A percentile compares a stretch with the other conserved stretches of the same genome.
These are phyloP conservation scores for Phialemoniopsis sp. DNA, from an alignment of 2,329 filamentous ascomycete genomes.

Conservation along the genomic window DNA sequence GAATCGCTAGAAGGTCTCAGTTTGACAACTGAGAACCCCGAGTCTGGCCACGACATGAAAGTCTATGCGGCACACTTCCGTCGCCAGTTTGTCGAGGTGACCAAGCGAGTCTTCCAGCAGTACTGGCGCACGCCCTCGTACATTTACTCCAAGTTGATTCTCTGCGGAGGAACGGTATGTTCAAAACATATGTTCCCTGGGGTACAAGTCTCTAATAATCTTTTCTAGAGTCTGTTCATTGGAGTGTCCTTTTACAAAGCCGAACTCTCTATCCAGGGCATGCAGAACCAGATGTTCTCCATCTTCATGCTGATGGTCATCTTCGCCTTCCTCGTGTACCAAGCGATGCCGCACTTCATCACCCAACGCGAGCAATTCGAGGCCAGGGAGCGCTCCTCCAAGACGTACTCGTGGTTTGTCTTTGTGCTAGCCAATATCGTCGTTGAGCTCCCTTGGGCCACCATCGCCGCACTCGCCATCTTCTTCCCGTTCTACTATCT, in stretches of 20 bases:
- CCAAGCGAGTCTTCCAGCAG: slow-evolving; percentile 66
- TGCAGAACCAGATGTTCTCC: slow-evolving; percentile 63
- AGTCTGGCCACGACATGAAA: background rate
- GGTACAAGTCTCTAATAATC: background rate
- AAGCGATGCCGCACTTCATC: slow-evolving; percentile 65
- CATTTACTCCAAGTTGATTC: slow-evolving; percentile 65
- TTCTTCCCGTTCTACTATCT: slow-evolving; percentile 65
- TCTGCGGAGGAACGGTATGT: slow-evolving; percentile 40
- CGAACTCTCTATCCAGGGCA: slow-evolving; percentile 52
- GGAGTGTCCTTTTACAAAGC: slow-evolving; percentile 61
- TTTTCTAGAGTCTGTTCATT: slow-evolving; percentile 58
- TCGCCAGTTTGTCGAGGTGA: slow-evolving; percentile 56
- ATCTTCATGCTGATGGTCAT: slow-evolving; percentile 64
- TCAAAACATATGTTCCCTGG: background rate
- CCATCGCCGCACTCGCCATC: slow-evolving; percentile 55
- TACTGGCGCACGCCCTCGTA: slow-evolving; percentile 76
- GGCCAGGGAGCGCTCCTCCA: slow-evolving; percentile 60
- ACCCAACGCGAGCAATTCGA: slow-evolving; percentile 63
- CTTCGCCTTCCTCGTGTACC: slow-evolving; percentile 56
- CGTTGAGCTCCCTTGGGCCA: slow-evolving; percentile 66
- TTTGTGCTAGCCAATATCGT: slow-evolving; percentile 63
- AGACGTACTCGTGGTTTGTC: slow-evolving; percentile 62
- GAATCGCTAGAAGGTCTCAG: background rate
- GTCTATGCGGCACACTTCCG: slow-evolving; percentile 48
- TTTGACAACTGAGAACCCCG: slow-evolving; percentile 12